Evolutionary conservation across 2,329 filamentous ascomycete species (phyloP).

Genomic region (Colletotrichum lentis): DNA sequence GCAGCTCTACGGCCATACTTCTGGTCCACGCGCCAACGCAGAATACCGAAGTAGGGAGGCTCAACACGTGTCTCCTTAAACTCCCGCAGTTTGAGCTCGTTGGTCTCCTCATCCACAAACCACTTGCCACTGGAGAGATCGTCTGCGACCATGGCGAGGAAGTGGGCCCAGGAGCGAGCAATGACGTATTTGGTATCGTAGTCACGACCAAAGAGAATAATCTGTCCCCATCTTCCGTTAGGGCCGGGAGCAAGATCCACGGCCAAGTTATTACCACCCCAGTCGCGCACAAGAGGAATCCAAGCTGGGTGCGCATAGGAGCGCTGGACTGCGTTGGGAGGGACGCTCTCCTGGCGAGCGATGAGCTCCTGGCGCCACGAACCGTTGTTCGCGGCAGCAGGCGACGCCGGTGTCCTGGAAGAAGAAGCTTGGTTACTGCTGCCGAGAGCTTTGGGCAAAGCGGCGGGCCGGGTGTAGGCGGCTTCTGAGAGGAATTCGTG

Average conservation of each 20-base stretch:
- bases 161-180: conserved; percentile 87
- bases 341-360: conserved; percentile 85
- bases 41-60: conserved; percentile 91
- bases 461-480: conserved; percentile 64
- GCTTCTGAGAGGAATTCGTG: conserved; percentile 80
- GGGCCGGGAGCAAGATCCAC: conserved; percentile 92
- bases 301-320: conserved; percentile 92
- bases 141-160: conserved; percentile 87
- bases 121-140: conserved; percentile 90
- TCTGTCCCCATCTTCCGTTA: conserved; percentile 90
- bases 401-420: conserved; percentile 62
- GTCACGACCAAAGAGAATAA: conserved; percentile 95
- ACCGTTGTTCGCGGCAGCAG: conserved; percentile 62
- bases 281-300: conserved; percentile 96
- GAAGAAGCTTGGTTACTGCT: conserved; percentile 73
- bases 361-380: conserved; percentile 88
- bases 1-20: conserved; percentile 78
- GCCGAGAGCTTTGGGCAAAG: conserved; percentile 76
- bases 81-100: conserved; percentile 89
- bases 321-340: conserved; percentile 85
- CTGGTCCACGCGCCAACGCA: conserved; percentile 94
- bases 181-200: conserved; percentile 99
- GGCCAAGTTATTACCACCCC: conserved; percentile 97
- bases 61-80: conserved; percentile 91
- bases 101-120: conserved; percentile 89